phyloP scores from a whole-genome alignment of 306 rosid species.

The Sicyos baderoa region DNA sequence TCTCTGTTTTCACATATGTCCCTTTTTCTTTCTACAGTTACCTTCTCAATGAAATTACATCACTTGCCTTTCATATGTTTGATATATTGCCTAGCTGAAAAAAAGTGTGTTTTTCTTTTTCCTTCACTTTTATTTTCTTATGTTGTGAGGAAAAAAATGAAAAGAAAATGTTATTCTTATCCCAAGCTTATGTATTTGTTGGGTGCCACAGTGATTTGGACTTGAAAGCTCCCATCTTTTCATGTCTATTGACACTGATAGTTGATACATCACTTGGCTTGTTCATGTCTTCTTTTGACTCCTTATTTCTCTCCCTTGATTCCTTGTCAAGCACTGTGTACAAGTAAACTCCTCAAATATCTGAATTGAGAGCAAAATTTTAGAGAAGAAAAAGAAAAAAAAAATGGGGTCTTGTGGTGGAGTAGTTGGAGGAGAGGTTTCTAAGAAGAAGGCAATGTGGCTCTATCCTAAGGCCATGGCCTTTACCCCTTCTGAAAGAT shows the following conservation, averaged over 20 bases:
- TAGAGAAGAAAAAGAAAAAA: background rate
- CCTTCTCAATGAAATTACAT: too few species aligned
- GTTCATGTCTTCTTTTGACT: constrained; percentile 59
- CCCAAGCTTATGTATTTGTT: constrained; percentile 65
- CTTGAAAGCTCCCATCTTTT: constrained; percentile 99
- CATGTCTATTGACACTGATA: constrained; percentile 97
- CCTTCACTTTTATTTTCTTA: background rate
- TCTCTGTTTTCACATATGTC: too few species aligned
- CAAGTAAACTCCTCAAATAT: background rate
- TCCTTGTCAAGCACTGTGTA: constrained; percentile 19
- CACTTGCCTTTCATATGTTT: background rate
- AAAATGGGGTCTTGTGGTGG: constrained; percentile 45
- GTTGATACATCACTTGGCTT: constrained; percentile 89
- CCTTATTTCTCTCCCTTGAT: constrained; percentile 21
- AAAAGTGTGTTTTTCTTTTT: background rate
- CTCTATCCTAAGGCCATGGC: constrained; percentile 75
- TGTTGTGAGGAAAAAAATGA: background rate
- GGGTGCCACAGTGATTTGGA: constrained; percentile 95
- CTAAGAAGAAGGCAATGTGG: constrained; percentile 92
- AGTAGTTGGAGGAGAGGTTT: constrained; percentile 26
- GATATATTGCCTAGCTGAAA: constrained; percentile 8
- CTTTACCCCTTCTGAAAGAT: constrained; percentile 79
- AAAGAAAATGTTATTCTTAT: constrained; percentile 37
- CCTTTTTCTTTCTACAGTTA: too few species aligned
- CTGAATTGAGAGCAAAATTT: background rate